A percentile compares a stretch with the other conserved stretches of the same genome.
phyloP scores from a whole-genome alignment of 257 asterid species.

The Solanum arcanum region DNA sequence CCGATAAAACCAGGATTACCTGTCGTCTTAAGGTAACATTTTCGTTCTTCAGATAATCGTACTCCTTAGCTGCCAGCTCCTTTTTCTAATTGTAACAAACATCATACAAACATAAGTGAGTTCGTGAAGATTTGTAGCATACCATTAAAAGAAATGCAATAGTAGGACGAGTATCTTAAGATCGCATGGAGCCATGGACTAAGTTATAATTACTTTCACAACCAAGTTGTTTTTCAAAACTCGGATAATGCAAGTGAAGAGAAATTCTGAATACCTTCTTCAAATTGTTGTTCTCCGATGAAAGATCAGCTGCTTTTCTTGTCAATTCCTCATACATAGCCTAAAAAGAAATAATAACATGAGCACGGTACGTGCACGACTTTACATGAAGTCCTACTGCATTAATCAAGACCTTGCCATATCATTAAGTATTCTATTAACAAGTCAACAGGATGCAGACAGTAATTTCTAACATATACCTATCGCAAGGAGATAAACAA shows the following conservation, averaged over 20 bases:
- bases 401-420: background rate
- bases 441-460: background rate
- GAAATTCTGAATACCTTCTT: constrained; percentile 28
- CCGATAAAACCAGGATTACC: constrained; percentile 11
- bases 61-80: constrained; percentile 40
- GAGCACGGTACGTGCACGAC: background rate
- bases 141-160: background rate
- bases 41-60: constrained; percentile 22
- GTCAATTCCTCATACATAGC: constrained; percentile 40
- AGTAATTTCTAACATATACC: background rate
- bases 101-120: background rate
- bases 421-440: background rate
- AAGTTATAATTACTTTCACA: background rate
- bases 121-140: background rate
- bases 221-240: background rate
- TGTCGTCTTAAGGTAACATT: constrained; percentile 29
- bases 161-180: background rate
- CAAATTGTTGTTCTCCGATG: constrained; percentile 39
- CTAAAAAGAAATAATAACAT: constrained; percentile 12
- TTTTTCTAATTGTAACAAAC: constrained; percentile 27
- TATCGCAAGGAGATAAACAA: background rate
- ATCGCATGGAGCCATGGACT: background rate
- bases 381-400: background rate
- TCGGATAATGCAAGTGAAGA: background rate
- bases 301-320: constrained; percentile 28